Evolutionary conservation across 2,329 filamentous ascomycete species (phyloP).

Genomic region (Botrytis hyacinthi): DNA sequence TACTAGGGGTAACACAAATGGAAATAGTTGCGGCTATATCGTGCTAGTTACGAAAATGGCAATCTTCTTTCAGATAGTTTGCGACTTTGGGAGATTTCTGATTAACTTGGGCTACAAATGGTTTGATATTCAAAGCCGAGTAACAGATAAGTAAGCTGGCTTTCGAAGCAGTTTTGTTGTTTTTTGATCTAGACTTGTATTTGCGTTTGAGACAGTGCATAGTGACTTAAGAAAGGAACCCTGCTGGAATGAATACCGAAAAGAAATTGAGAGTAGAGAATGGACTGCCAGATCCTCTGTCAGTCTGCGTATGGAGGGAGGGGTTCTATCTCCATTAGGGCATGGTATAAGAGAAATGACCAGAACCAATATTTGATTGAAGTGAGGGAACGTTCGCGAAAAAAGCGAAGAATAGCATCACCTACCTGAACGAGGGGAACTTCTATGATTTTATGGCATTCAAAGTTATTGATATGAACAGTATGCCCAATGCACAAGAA

Average conservation of each 20-base stretch:
- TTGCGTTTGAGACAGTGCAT: background rate
- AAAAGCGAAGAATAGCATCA: background rate
- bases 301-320: background rate
- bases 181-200: background rate
- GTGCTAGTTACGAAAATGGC: background rate
- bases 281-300: background rate
- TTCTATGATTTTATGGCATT: background rate
- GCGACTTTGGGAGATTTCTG: background rate
- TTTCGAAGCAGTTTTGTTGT: background rate
- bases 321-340: background rate
- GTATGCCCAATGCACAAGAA: background rate
- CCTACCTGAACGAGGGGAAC: too few species aligned
- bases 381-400: accelerated
- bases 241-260: background rate
- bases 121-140: background rate
- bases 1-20: background rate
- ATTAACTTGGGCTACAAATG: background rate
- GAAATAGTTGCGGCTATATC: background rate
- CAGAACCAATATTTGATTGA: background rate
- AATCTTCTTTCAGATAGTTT: background rate
- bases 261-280: background rate
- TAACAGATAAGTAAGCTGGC: background rate
- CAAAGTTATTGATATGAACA: background rate
- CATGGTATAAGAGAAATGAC: accelerated
- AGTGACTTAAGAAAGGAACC: background rate